A percentile compares a stretch with the other conserved stretches of the same genome.
Conservation (phyloP, 495 filamentous ascomycete species). For the Cercophora sp. region DNA sequence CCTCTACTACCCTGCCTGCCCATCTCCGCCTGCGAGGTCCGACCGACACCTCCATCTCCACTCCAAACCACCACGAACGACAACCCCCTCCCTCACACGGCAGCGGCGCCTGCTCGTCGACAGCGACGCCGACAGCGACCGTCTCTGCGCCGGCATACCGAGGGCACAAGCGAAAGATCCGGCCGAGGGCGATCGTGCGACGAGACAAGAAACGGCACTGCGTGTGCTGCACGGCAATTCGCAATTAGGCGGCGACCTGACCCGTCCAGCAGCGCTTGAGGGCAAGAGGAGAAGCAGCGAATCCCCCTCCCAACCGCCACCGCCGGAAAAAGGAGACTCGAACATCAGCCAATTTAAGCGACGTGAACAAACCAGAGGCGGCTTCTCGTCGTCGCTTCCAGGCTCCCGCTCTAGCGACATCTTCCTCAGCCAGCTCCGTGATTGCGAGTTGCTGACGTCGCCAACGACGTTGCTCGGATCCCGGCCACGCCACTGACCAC, state of each 20-base stretch:
- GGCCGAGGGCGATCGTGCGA: not conserved
- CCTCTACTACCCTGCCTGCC: conserved; percentile 12
- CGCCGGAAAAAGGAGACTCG: conserved; percentile 5
- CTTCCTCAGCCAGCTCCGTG: not conserved
- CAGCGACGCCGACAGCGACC: conserved; percentile 4
- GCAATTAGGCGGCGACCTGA: conserved; percentile 20
- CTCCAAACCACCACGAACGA: conserved; percentile 14
- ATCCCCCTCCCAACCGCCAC: not conserved
- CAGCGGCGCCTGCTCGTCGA: conserved; percentile 14
- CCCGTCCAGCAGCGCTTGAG: conserved; percentile 3
- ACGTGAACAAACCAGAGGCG: conserved; percentile 1
- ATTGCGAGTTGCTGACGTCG: conserved; percentile 14
- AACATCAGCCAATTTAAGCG: conserved; percentile 10
- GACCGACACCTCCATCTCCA: conserved; percentile 12
- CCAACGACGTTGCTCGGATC: conserved; percentile 8
- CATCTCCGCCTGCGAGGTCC: conserved; percentile 10
- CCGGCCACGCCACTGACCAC: conserved; percentile 5
- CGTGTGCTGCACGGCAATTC: conserved; percentile 23
- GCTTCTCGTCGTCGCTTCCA: not conserved
- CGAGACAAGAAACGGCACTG: conserved; percentile 11
- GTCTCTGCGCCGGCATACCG: not conserved
- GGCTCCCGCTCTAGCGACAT: conserved; percentile 7
- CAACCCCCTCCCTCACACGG: conserved; percentile 12
- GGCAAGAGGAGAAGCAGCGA: not conserved
- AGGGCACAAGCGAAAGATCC: not conserved